These are phyloP conservation scores for Rubia tinctorum DNA, from an alignment of 305 asterid genomes.

Conservation along the genomic window DNA sequence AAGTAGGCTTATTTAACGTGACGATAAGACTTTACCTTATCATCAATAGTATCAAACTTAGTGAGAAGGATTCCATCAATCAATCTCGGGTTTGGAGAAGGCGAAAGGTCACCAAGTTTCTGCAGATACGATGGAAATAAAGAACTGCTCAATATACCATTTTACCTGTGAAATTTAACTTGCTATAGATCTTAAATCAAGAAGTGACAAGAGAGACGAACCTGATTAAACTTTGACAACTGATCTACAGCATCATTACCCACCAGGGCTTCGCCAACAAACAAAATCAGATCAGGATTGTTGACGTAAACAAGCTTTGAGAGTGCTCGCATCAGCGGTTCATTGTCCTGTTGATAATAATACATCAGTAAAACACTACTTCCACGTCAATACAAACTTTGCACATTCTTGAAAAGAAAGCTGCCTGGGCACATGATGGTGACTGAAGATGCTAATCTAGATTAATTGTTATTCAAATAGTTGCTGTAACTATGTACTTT, in stretches of 20 bases:
- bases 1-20: neutral
- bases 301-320: slow-evolving; percentile 85
- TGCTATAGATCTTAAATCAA: neutral
- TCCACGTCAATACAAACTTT: neutral
- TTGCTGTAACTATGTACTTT: neutral
- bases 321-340: slow-evolving; percentile 95
- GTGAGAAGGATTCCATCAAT: slow-evolving; percentile 94
- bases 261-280: slow-evolving; percentile 98
- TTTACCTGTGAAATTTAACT: neutral
- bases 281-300: slow-evolving; percentile 80
- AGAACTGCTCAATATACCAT: neutral
- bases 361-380: slow-evolving; percentile 6
- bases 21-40: slow-evolving; percentile 50
- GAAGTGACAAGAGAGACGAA: slow-evolving; percentile 11
- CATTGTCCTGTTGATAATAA: slow-evolving; percentile 66
- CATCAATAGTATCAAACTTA: slow-evolving; percentile 95
- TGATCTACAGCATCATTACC: slow-evolving; percentile 98
- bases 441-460: neutral
- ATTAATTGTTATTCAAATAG: neutral
- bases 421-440: neutral
- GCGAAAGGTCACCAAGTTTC: slow-evolving; percentile 93
- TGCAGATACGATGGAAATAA: slow-evolving; percentile 27
- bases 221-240: slow-evolving; percentile 91
- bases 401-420: neutral
- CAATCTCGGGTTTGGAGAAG: slow-evolving; percentile 76